phyloP scores from a whole-genome alignment of 345 rosid genomes.

The Populus nigra region DNA sequence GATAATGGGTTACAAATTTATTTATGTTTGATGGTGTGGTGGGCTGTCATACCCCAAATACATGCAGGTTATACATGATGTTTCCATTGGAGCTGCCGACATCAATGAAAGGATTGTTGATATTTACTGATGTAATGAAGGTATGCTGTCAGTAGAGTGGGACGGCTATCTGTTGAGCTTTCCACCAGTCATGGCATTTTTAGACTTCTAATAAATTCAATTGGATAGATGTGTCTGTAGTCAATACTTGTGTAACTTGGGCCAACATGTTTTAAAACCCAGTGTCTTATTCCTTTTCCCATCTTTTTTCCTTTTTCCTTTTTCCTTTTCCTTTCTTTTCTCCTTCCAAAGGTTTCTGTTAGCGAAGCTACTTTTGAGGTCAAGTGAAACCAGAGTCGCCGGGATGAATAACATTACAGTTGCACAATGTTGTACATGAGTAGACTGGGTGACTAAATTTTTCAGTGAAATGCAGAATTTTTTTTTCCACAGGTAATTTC shows the following conservation, averaged over 20 bases:
- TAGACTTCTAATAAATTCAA: slow-evolving; percentile 16
- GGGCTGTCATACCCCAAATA: slow-evolving; percentile 43
- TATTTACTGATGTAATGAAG: slow-evolving; percentile 33
- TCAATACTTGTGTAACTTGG: neutral
- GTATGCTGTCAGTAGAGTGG: slow-evolving; percentile 43
- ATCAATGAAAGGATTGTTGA: slow-evolving; percentile 43
- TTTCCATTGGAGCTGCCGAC: slow-evolving; percentile 40
- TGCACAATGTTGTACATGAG: slow-evolving; percentile 29
- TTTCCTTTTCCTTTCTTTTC: neutral
- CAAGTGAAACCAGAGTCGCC: slow-evolving; percentile 26
- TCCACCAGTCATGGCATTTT: slow-evolving; percentile 11
- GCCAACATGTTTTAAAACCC: neutral
- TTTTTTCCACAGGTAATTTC: slow-evolving; percentile 41
- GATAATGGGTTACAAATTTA: slow-evolving; percentile 24
- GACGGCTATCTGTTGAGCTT: slow-evolving; percentile 24
- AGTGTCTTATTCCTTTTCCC: slow-evolving; percentile 8
- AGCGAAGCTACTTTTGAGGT: slow-evolving; percentile 27
- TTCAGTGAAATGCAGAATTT: slow-evolving; percentile 24
- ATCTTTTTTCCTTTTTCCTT: neutral
- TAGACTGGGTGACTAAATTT: slow-evolving; percentile 32
- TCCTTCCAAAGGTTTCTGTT: slow-evolving; percentile 21
- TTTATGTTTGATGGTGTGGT: slow-evolving; percentile 36
- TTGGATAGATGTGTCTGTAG: slow-evolving; percentile 3
- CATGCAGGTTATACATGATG: slow-evolving; percentile 47
- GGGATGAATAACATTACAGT: slow-evolving; percentile 17